phyloP scores from a whole-genome alignment of 192 early-diverging fungal species.

The Umbelopsis sp. region DNA sequence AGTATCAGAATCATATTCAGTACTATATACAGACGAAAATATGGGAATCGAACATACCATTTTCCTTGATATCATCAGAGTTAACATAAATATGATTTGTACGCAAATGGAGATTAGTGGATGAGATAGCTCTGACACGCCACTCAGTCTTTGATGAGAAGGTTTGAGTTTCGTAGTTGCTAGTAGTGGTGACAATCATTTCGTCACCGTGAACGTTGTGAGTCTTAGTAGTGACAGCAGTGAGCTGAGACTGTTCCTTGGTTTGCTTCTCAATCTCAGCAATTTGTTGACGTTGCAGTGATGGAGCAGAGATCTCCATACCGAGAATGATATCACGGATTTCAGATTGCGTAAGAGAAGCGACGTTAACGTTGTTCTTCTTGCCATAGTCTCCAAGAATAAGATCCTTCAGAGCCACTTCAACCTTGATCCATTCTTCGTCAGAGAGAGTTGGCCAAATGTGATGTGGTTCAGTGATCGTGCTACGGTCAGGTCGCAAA shows the following conservation, averaged over 20 bases:
- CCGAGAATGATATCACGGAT: constrained; percentile 98
- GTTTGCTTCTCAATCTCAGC: constrained; percentile 98
- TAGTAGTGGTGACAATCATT: constrained; percentile 97
- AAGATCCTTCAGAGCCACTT: constrained; percentile 93
- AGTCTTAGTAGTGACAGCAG: constrained; percentile 95
- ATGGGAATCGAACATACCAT: constrained; percentile 47
- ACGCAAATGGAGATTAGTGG: constrained; percentile 92
- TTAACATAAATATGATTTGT: constrained; percentile 97
- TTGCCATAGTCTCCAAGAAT: constrained; percentile 99
- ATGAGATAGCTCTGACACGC: constrained; percentile 96
- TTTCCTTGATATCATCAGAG: constrained; percentile 94
- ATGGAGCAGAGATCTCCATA: constrained; percentile 99
- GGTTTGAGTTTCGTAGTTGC: constrained; percentile 94
- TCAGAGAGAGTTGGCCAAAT: constrained; percentile 97
- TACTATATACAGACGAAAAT: too few relatives aligned
- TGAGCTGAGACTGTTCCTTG: constrained; percentile 89
- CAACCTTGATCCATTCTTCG: constrained; percentile 97
- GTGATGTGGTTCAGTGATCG: constrained; percentile 93
- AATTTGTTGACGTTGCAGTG: constrained; percentile 93
- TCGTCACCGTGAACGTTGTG: constrained; percentile 97
- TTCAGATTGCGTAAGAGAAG: constrained; percentile 94
- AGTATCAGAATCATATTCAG: neutral
- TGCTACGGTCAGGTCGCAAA: constrained; percentile 90
- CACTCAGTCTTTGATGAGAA: constrained; percentile 99
- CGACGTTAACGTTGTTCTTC: constrained; percentile 99